Evolutionary conservation across 805 yeast species (phyloP).

Genomic region (Saccharomyces mikatae): DNA sequence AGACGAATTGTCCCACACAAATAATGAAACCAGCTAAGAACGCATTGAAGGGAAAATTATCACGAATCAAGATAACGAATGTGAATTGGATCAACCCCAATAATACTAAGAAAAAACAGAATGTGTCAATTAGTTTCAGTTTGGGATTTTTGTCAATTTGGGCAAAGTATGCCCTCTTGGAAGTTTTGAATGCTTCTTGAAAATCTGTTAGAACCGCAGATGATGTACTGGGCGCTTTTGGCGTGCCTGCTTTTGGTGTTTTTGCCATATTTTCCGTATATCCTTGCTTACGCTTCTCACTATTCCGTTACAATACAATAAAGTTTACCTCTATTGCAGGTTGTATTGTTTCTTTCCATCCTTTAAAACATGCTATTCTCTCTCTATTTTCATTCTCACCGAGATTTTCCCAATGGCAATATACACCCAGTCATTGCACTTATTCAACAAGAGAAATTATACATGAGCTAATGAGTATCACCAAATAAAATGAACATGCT

Average conservation of each 20-base stretch:
- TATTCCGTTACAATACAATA: not conserved
- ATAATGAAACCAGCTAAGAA: constrained; percentile 86
- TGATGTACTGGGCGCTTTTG: not conserved
- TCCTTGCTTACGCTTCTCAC: not conserved
- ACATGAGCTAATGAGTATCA: not conserved
- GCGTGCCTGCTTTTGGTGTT: not conserved
- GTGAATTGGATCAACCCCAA: constrained; percentile 73
- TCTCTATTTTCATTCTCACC: not conserved
- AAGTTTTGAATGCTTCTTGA: constrained; percentile 20
- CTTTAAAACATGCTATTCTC: not conserved
- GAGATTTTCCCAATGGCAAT: not conserved
- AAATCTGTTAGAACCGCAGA: constrained; percentile 16
- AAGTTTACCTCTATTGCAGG: not conserved
- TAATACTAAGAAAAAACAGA: constrained; percentile 63
- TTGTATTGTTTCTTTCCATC: not conserved
- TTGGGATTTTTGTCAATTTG: constrained; percentile 34
- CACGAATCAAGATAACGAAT: constrained; percentile 68
- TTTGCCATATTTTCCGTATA: not conserved
- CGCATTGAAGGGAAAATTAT: constrained; percentile 91
- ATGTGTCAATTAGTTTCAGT: constrained; percentile 65
- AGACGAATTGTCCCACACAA: constrained; percentile 93
- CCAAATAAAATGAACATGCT: not conserved
- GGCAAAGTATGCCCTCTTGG: constrained; percentile 18
- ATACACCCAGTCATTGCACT: not conserved
- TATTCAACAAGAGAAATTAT: not conserved